Evolutionary conservation across 768 basidiomycete species (phyloP), one percentile per base, ranked within the genome.

Genomic region (Leccinum truebloodii): DNA sequence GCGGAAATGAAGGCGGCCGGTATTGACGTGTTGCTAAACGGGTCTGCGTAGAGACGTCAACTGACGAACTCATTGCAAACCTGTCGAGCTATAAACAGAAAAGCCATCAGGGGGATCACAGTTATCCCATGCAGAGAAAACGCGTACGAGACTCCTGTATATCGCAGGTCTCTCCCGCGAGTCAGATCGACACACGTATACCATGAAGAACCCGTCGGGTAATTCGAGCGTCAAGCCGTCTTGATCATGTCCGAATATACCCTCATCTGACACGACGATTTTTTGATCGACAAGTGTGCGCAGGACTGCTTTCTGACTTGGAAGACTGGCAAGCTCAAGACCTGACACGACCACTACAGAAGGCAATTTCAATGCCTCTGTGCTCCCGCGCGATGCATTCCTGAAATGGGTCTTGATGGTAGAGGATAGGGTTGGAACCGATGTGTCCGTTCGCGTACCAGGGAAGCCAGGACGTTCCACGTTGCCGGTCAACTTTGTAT

Each of bases 31-130:
- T 65, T 10, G 69, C 65, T 16, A 63, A 59, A 22, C 74, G 72
- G 30, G 77, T 75, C 10, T 75, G 72, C 41, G 80, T 74, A 24
- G 82, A 78, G 10, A 89, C 69, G 34, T 79, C 74, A 52, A 90
- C 72, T 46, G 83, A 83, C 6, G 82, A 83, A 66, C 89, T 92
- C 82, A 94, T 86, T 3, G 90, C 80, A 69, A 94, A 93, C 66
- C 82, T 83, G 69, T 94, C 90, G 14, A 94, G 79, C 90, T 92
- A 58, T 26, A 41, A 54, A 57, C 39, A 34, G 52, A 57, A 50
- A 28, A n/a, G 46, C 62, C 53, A 67, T 10, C 37, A 39, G 56
- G n/a, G 30, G n/a, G 30, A 26, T 0, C 24, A 22, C 6, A 22
- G 18, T 9, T 20, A 52, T 39, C 18, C 48, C 16, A 24, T 24